Evolutionary conservation across 2,329 filamentous ascomycete genomes (phyloP).

Genomic region (Monilinia vaccinii-corymbosi): DNA sequence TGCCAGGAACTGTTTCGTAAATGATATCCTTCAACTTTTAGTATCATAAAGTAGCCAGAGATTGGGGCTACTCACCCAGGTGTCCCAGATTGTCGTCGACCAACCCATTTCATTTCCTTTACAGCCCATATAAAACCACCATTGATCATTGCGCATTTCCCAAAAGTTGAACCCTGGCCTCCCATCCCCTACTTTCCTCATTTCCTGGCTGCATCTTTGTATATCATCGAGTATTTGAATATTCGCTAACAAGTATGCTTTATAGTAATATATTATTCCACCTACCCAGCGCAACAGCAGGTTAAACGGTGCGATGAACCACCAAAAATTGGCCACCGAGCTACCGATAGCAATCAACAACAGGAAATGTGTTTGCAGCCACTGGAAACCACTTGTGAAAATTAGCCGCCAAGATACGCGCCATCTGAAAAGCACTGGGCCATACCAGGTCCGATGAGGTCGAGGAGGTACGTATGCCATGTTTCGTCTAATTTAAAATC

Average conservation of each 20-base stretch:
- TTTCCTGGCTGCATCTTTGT: neutral
- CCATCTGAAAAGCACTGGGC: too few species aligned
- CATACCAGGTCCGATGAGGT: too few species aligned
- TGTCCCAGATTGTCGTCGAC: neutral
- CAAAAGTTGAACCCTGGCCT: neutral
- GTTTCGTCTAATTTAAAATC: too few species aligned
- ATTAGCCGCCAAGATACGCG: too few species aligned
- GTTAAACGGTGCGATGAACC: neutral
- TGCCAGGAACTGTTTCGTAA: neutral
- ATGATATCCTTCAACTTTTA: neutral
- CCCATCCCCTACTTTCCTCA: neutral
- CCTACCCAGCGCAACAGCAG: neutral
- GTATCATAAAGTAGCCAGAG: neutral
- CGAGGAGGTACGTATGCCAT: too few species aligned
- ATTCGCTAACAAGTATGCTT: neutral
- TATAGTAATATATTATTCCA: slow-evolving; percentile 2
- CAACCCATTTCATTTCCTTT: slow-evolving; percentile 3
- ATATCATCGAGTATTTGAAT: neutral
- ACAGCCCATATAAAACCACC: slow-evolving; percentile 6
- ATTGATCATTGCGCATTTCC: neutral
- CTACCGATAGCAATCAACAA: neutral
- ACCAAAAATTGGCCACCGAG: neutral
- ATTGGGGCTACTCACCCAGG: neutral
- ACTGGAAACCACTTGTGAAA: neutral
- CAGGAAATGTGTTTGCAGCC: neutral